Evolutionary conservation across 1,284 basidiomycete species (phyloP), one percentile per base, ranked within the genome.

Genomic region (Pseudozyma pruni): DNA sequence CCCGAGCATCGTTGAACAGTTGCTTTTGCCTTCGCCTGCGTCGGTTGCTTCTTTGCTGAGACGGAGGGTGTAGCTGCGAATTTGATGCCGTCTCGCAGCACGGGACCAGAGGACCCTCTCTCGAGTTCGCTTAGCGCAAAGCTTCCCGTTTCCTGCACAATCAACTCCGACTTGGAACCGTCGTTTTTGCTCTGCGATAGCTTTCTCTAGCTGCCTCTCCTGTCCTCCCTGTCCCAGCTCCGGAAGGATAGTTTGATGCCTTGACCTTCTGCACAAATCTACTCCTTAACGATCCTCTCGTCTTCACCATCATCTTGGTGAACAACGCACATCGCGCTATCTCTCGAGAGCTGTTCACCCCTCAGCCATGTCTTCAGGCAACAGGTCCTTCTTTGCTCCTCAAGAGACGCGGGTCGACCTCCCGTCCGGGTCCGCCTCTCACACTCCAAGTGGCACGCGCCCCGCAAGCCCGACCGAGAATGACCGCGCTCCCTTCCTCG

Each of bases 391-490:
- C 56, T 72, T 72, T 33, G 63, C 69, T 32, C 62, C 68, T 17
- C 54, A 61, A 41, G 68, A 71, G 51, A 71, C 68, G 19, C 58
- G 62, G 2, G 54, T 71, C 31, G 62, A 71, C 20, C 47, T 71
- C 17, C 62, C 68, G 3, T 61, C 66, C 6, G 68, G 62, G 19
- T 50, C 62, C 11, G 37, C 16, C 9, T n/a, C 49, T 3, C 68
- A 71, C 33, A 71, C 68, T 1, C 68, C 68, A 2, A 54, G 66
- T 27, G 45, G 61, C 47, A 71, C 61, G 19, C 49, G 68, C 19
- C 69, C 69, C 25, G 63, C 69, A 23, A 72, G 69, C 46, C 71
- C 71, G 20, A 62, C 62, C 13, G 71, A 74, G 44, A 66, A 64
- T 17, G 63, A 67, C 40, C 61, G 67, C 13, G 54, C 71, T 25